Percentiles rank a stretch among this genome's conserved stretches.
These are phyloP conservation scores for Astragalus membranaceus DNA, from an alignment of 306 rosid genomes.

Conservation along the genomic window DNA sequence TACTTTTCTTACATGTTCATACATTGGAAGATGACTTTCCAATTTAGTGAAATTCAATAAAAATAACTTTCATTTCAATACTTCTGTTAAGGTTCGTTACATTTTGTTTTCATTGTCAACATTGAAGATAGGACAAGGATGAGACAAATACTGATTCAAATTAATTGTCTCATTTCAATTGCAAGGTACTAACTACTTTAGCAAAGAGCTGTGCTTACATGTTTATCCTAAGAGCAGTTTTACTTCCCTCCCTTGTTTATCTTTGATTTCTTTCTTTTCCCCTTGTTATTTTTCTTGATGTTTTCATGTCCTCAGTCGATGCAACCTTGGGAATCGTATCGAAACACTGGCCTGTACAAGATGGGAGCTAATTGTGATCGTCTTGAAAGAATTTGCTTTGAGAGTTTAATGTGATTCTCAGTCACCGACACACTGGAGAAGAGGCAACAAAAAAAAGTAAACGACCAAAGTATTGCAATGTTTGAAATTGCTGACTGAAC, in stretches of 20 bases:
- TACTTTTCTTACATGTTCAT: too few relatives aligned
- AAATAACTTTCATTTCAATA: too few relatives aligned
- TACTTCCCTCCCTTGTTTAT: constrained; percentile 1
- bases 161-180: too few relatives aligned
- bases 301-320: constrained; percentile 3
- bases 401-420: not conserved
- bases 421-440: not conserved
- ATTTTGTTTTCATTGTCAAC: too few relatives aligned
- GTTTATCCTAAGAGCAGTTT: not conserved
- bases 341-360: not conserved
- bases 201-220: not conserved
- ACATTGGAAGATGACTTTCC: too few relatives aligned
- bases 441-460: not conserved
- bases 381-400: not conserved
- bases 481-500: too few relatives aligned
- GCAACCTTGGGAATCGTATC: not conserved
- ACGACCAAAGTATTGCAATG: too few relatives aligned
- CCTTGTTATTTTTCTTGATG: not conserved
- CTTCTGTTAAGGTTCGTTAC: too few relatives aligned
- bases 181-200: too few relatives aligned
- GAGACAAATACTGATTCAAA: too few relatives aligned
- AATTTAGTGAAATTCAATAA: too few relatives aligned
- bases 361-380: not conserved
- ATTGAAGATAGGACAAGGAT: too few relatives aligned
- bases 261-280: not conserved